Conservation (phyloP, 2,329 filamentous ascomycete genomes). For the Aspergillus ochraceoroseus region DNA sequence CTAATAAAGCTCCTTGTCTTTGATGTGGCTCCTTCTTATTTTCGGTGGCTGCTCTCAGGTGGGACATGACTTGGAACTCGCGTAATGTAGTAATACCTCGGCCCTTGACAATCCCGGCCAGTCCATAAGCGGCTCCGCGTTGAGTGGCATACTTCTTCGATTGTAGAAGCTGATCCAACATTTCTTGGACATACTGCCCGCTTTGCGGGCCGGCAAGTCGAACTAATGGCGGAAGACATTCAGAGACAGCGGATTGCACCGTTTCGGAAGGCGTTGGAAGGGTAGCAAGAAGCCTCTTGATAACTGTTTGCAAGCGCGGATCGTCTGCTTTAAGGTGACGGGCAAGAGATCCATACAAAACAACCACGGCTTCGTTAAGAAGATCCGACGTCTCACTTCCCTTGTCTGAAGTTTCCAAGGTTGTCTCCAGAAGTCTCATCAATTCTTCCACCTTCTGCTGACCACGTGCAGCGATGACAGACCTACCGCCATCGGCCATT, state of each 20-base stretch:
- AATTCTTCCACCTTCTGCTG: constrained; percentile 77
- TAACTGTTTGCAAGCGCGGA: constrained; percentile 77
- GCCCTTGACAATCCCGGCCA: constrained; percentile 86
- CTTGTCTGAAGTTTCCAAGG: constrained; percentile 79
- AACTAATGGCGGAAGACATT: constrained; percentile 88
- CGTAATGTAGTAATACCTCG: constrained; percentile 74
- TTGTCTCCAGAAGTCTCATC: constrained; percentile 86
- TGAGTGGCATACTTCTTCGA: constrained; percentile 90
- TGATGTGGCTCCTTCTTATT: constrained; percentile 92
- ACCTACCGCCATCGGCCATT: constrained; percentile 86
- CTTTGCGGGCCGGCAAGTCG: constrained; percentile 72
- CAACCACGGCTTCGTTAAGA: constrained; percentile 94
- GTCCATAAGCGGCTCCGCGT: constrained; percentile 87
- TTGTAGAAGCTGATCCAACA: constrained; percentile 75
- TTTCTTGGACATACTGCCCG: constrained; percentile 70
- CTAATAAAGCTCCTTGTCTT: constrained; percentile 80
- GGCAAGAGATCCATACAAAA: constrained; percentile 91
- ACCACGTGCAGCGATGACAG: constrained; percentile 74
- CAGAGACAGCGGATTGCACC: constrained; percentile 92
- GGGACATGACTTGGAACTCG: constrained; percentile 80
- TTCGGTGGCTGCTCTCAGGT: constrained; percentile 75
- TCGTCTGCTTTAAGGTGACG: constrained; percentile 83
- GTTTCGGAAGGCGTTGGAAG: constrained; percentile 92
- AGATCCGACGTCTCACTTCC: constrained; percentile 76
- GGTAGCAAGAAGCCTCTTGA: constrained; percentile 78